Percentiles rank a stretch among this genome's conserved stretches.
These are phyloP conservation scores for Trichoderma atroviride DNA, from an alignment of 2,329 filamentous ascomycete genomes.

Conservation along the genomic window DNA sequence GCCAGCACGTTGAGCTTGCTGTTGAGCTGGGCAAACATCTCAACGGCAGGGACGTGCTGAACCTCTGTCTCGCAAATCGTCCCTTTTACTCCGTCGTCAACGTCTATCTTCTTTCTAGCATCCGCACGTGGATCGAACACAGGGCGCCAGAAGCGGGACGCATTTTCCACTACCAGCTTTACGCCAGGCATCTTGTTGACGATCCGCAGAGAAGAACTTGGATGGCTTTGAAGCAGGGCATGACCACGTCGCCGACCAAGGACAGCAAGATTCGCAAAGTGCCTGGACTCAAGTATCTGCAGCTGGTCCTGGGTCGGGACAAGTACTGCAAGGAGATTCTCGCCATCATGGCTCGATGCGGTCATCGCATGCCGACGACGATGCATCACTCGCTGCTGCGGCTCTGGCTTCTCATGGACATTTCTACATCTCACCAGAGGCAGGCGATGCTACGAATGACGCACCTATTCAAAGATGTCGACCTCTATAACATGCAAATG, in stretches of 20 bases:
- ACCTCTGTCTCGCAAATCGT: conserved; percentile 65
- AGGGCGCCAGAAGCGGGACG: conserved; percentile 58
- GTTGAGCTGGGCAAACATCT: conserved; percentile 60
- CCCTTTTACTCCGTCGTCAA: conserved; percentile 65
- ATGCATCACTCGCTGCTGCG: conserved; percentile 59
- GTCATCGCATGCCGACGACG: conserved; percentile 56
- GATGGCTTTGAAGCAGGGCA: conserved; percentile 30
- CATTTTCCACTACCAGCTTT: conserved; percentile 65
- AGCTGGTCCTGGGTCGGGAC: conserved; percentile 65
- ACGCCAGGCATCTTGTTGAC: conserved; percentile 56
- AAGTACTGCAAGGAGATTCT: conserved; percentile 63
- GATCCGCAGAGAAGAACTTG: conserved; percentile 59
- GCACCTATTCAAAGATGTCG: conserved; percentile 57
- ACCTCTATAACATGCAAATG: conserved; percentile 63
- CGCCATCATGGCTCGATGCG: conserved; percentile 59
- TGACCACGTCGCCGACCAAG: conserved; percentile 21
- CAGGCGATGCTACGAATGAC: conserved; percentile 53
- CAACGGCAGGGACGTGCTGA: conserved; percentile 58
- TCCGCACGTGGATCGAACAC: conserved; percentile 56
- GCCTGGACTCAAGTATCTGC: conserved; percentile 68
- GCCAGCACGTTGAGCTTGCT: conserved; percentile 53
- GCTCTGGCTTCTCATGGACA: conserved; percentile 74
- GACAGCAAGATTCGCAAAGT: conserved; percentile 50
- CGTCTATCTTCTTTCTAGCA: conserved; percentile 59
- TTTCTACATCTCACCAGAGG: conserved; percentile 59